Conservation (phyloP, 306 rosid genomes). For the peach (Prunus persica) region DNA sequence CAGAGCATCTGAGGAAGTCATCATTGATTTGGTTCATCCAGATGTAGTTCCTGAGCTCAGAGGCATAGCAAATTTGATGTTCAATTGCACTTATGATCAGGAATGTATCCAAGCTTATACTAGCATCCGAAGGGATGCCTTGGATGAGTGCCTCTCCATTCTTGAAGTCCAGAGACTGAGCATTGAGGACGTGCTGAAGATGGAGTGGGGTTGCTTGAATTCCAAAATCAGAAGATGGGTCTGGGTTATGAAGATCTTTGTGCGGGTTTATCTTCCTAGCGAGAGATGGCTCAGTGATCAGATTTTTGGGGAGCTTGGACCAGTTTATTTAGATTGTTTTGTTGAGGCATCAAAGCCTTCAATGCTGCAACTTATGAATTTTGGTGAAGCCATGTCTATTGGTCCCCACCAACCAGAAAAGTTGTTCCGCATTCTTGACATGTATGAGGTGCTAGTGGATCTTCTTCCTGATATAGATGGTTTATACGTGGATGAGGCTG, state of each 20-base stretch:
- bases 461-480: conserved; percentile 65
- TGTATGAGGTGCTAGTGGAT: conserved; percentile 82
- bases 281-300: conserved; percentile 78
- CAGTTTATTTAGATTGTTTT: conserved; percentile 50
- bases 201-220: conserved; percentile 71
- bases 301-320: conserved; percentile 63
- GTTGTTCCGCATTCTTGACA: conserved; percentile 72
- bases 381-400: conserved; percentile 85
- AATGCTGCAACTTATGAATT: conserved; percentile 80
- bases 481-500: conserved; percentile 60
- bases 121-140: conserved; percentile 62
- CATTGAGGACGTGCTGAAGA: conserved; percentile 77
- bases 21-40: conserved; percentile 64
- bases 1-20: conserved; percentile 54
- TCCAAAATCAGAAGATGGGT: conserved; percentile 81
- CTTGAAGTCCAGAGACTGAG: conserved; percentile 86
- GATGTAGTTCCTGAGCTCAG: conserved; percentile 62
- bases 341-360: conserved; percentile 83
- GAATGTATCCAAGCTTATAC: conserved; percentile 79
- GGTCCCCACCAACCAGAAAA: conserved; percentile 93
- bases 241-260: conserved; percentile 78
- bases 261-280: conserved; percentile 78
- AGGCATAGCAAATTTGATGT: conserved; percentile 63
- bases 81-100: conserved; percentile 60
- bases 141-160: conserved; percentile 67